These are phyloP conservation scores for Acanthamoeba castellanii DNA, from an alignment of 208 protist species.

Conservation along the genomic window DNA sequence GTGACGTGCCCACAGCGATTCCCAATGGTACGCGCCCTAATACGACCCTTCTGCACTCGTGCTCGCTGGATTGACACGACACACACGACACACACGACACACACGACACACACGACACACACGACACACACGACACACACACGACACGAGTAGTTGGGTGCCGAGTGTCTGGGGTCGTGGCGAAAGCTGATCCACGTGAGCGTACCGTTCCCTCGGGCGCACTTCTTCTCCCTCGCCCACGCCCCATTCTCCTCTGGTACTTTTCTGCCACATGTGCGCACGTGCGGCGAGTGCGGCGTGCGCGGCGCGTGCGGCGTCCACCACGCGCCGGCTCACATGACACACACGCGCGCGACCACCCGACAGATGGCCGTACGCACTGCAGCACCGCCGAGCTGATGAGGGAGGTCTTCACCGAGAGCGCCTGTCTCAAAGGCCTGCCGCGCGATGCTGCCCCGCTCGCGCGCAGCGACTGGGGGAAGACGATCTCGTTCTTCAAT, in stretches of 20 bases:
- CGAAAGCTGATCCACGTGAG: background rate
- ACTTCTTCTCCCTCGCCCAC: slow-evolving; percentile 6
- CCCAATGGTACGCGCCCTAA: background rate
- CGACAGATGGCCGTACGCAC: background rate
- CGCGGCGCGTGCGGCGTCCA: background rate
- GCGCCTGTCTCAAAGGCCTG: background rate
- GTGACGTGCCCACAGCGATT: slow-evolving; percentile 1
- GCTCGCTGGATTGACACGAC: background rate
- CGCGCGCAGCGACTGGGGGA: background rate
- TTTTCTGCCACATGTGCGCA: background rate
- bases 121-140: background rate
- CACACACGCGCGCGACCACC: background rate
- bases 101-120: too few species aligned
- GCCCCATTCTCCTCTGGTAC: background rate
- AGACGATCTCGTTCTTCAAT: background rate
- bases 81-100: too few species aligned
- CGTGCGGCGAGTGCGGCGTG: background rate
- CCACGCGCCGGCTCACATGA: background rate
- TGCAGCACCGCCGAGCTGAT: background rate
- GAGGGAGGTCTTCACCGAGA: background rate
- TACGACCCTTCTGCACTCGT: background rate
- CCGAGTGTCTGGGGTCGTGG: background rate
- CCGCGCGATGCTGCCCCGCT: background rate
- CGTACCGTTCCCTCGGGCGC: background rate
- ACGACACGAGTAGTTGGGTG: background rate